Base-by-base conservation (phyloP, 2,329 filamentous ascomycete genomes). In the Lecanicillium sp. region DNA sequence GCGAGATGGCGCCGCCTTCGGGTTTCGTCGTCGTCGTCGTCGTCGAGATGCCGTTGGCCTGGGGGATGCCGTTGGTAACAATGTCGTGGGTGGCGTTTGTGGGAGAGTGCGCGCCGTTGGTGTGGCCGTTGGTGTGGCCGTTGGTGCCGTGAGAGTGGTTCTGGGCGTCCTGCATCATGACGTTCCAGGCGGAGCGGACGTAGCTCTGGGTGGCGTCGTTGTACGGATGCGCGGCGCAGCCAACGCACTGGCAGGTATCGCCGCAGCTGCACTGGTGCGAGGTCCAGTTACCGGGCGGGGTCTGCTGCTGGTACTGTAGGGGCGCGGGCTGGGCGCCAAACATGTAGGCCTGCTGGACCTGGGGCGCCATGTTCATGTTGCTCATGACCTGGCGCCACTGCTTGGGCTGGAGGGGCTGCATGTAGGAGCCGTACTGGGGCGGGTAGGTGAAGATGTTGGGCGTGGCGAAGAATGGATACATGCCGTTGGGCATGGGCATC, bases 201-300 rank as follows among this genome's bases (percentile, higher is more conserved):
- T 72, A 72, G 42, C 68, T 70, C 52, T 70, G 74, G 43, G 78
- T 86, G 19, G 81, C 77, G 7, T 78, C 71, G 55, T 86, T 86
- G 58, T 81, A 84, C 11, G 83, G 81, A 60, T 86, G 83, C 2
- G 78, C 78, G 5, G 80, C 73, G 59, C 84, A 87, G 10, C 82
- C 83, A 29, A 86, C 68, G 58, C 84, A 87, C 54, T 81, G 74
- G 54, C 84, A 87, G 23, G 69, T 69, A 46, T 83, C 77, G 17
- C 84, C 84, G 58, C 84, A 87, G 40, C 71, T 70, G 56, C 84
- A 87, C 46, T 63, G 67, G 38, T 67, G 67, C 45, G 60, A 66
- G 17, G 62, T 69, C 54, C 62, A 66, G 56, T 49, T 3, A 55
- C 50, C n/a, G 44, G 46, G n/a, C 24, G 50, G 44, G 26, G 43